phyloP scores from a whole-genome alignment of 176 grass and related monocot genomes.

The Dactylis glomerata region DNA sequence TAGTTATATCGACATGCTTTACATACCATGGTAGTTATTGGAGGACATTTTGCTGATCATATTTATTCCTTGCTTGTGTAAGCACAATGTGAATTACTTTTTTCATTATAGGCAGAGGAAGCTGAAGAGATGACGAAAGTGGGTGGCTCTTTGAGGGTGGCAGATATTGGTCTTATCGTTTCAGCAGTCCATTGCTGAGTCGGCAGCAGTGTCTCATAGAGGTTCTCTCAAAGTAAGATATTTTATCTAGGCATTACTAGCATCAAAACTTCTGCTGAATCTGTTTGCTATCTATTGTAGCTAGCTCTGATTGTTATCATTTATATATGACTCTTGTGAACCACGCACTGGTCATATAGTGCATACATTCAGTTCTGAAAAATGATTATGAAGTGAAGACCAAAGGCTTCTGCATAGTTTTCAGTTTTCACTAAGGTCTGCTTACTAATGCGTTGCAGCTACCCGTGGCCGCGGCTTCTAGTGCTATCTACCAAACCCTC shows the following conservation, averaged over 20 bases:
- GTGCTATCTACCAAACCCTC: too few species aligned
- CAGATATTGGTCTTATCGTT: conserved; percentile 89
- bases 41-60: not conserved
- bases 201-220: conserved; percentile 91
- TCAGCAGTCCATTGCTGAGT: conserved; percentile 90
- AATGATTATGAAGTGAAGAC: too few species aligned
- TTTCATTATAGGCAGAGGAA: conserved; percentile 73
- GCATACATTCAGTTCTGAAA: too few species aligned
- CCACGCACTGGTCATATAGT: too few species aligned
- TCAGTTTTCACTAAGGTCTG: too few species aligned
- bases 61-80: conserved; percentile 1
- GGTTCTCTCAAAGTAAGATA: conserved; percentile 95
- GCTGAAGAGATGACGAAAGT: conserved; percentile 86
- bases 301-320: conserved; percentile 1
- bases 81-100: not conserved
- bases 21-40: not conserved
- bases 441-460: too few species aligned
- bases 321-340: conserved; percentile 18
- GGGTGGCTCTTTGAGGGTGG: conserved; percentile 71
- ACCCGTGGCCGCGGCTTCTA: too few species aligned
- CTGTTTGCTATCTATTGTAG: not conserved
- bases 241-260: not conserved
- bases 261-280: not conserved
- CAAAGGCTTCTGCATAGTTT: too few species aligned
- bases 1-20: too few species aligned